Conservation (phyloP, 768 basidiomycete genomes). For the Phanerochaete carnosa region DNA sequence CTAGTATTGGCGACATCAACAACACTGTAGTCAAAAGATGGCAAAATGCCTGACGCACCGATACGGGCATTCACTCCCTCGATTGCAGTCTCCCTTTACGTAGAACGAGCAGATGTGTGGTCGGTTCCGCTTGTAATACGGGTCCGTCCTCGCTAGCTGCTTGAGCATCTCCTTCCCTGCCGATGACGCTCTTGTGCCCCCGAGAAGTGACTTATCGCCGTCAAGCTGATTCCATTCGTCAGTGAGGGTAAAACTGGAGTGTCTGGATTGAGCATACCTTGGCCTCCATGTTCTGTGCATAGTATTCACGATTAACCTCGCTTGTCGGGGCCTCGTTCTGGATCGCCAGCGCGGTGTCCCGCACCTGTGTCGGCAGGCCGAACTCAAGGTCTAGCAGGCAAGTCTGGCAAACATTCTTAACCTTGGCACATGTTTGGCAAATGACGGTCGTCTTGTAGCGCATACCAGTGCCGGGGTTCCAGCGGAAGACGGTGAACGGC, state of each 20-base stretch:
- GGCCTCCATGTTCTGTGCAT: constrained; percentile 87
- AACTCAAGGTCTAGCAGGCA: constrained; percentile 97
- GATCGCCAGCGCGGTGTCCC: constrained; percentile 89
- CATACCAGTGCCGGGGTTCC: constrained; percentile 94
- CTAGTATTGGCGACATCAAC: background rate
- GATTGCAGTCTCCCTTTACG: constrained; percentile 90
- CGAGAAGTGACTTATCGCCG: constrained; percentile 64
- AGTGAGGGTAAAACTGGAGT: background rate
- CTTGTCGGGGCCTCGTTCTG: constrained; percentile 90
- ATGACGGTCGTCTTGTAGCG: constrained; percentile 97
- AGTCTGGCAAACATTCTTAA: constrained; percentile 96
- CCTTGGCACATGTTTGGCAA: constrained; percentile 95
- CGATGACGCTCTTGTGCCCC: constrained; percentile 58
- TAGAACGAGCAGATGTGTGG: constrained; percentile 96
- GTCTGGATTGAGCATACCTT: constrained; percentile 48
- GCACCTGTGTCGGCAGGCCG: constrained; percentile 92
- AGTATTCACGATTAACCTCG: constrained; percentile 95
- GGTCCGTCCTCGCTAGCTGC: constrained; percentile 89
- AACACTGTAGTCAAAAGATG: background rate
- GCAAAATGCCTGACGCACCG: constrained; percentile 37
- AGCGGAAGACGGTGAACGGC: constrained; percentile 95
- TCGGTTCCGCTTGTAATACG: constrained; percentile 95
- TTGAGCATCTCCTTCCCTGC: constrained; percentile 98
- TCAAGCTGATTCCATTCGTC: constrained; percentile 48
- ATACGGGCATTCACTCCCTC: constrained; percentile 92